Base-by-base conservation (phyloP, 148 eudicot genomes). In the Limonium bicolor region DNA sequence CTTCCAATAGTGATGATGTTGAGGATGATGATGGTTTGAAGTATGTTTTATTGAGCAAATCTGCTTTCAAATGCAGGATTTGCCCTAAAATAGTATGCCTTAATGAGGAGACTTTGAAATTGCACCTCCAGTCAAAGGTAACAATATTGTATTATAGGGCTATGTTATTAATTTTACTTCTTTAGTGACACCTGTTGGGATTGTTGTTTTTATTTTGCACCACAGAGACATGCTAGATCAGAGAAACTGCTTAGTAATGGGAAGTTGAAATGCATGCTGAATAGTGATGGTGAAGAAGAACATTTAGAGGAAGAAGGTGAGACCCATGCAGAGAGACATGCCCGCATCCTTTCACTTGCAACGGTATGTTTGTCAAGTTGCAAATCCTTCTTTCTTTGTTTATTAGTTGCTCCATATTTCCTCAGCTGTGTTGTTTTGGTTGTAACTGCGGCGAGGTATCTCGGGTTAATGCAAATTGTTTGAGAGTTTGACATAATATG, bases 1-100 rank as follows among this genome's bases (percentile, higher is more conserved):
- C n/a, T n/a, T n/a, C n/a, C n/a, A n/a, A n/a, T n/a, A n/a, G n/a
- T n/a, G n/a, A n/a, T n/a, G n/a, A n/a, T n/a, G n/a, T n/a, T n/a
- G n/a, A n/a, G n/a, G n/a, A n/a, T n/a, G 44, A 41, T 53, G 71
- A 74, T 59, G 46, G 46, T 31, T 48, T 60, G 21, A 65, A 28
- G 20, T 83, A 66, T 58, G 63, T 80, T 41, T 63, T 88, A 66
- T 74, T 67, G 69, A 28, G 47, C 64, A 88, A 88, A 66, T 80
- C 97, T 11, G 87, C 77, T 56, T 88, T 58, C 34, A 88, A 80
- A 74, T 88, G 97, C 67, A 77, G 64, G 58, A 67, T 88, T 34
- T 88, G 97, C 65, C 97, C 97, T 7, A 77, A 77, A 70, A 74
- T 88, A 50, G 86, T 88, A 49, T 84, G 94, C 62, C 55, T 88